A percentile compares a stretch with the other conserved stretches of the same genome.
Conservation (phyloP, 2,329 filamentous ascomycete species). For the Aspergillus vadensis region DNA sequence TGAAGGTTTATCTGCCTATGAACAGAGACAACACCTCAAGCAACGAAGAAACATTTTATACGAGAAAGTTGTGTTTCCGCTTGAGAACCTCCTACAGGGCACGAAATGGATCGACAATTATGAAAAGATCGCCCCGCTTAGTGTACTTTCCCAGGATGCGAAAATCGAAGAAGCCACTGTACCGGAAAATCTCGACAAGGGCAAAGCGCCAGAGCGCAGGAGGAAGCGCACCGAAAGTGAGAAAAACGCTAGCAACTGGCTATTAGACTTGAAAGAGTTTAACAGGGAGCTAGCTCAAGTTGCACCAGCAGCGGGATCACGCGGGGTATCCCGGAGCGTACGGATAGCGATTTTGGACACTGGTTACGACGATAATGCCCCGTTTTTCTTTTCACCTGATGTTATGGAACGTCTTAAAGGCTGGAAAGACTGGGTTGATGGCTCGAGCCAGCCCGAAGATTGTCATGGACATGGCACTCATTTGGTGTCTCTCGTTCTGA, state of each 20-base stretch:
- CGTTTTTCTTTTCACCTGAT: background rate
- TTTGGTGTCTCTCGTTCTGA: background rate
- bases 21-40: background rate
- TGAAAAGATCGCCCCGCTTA: background rate
- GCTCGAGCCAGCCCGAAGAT: background rate
- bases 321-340: background rate
- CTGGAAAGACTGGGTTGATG: background rate
- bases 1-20: background rate
- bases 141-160: background rate
- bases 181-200: background rate
- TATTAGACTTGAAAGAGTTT: too few relatives aligned
- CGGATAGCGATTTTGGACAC: background rate
- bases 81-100: constrained; percentile 2
- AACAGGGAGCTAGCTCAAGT: background rate
- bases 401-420: background rate
- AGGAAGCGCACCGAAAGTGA: too few relatives aligned
- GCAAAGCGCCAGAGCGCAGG: background rate
- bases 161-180: too few relatives aligned
- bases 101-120: constrained; percentile 6
- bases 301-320: background rate
- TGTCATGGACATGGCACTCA: background rate
- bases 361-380: background rate
- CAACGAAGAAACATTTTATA: background rate
- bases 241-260: too few relatives aligned
- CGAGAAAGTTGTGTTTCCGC: constrained; percentile 5